Conservation (phyloP, 768 basidiomycete species). For the Boletellus emodensis region DNA sequence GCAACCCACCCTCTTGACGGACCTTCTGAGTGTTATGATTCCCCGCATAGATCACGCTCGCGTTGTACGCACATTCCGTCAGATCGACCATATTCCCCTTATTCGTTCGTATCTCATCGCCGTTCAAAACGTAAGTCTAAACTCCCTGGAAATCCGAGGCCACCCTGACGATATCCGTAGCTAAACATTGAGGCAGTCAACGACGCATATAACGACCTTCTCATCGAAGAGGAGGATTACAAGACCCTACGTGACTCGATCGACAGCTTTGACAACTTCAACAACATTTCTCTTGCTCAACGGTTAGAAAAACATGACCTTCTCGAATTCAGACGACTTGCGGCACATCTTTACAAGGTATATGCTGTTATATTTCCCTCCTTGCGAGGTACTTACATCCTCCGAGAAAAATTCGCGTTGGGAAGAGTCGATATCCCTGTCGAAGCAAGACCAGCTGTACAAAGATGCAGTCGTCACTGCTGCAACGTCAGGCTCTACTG, state of each 20-base stretch:
- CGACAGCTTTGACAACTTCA: slow-evolving; percentile 98
- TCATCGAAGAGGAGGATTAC: slow-evolving; percentile 99
- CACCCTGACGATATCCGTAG: slow-evolving; percentile 37
- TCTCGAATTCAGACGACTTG: slow-evolving; percentile 91
- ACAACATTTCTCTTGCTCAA: slow-evolving; percentile 81
- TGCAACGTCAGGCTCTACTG: slow-evolving; percentile 74
- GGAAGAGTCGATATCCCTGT: slow-evolving; percentile 94
- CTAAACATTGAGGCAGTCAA: slow-evolving; percentile 97
- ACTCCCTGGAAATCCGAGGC: background rate
- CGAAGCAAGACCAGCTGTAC: slow-evolving; percentile 96
- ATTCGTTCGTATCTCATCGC: slow-evolving; percentile 96
- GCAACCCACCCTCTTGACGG: slow-evolving; percentile 90
- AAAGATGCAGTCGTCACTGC: slow-evolving; percentile 96
- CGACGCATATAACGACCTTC: slow-evolving; percentile 95
- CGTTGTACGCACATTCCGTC: slow-evolving; percentile 92
- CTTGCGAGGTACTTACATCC: background rate
- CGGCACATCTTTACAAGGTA: slow-evolving; percentile 95
- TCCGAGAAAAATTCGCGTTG: slow-evolving; percentile 86
- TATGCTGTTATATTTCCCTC: background rate
- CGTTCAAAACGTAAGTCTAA: slow-evolving; percentile 75
- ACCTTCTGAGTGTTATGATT: slow-evolving; percentile 87
- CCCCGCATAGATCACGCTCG: slow-evolving; percentile 93
- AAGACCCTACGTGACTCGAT: slow-evolving; percentile 96
- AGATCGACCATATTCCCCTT: slow-evolving; percentile 93
- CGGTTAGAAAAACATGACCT: slow-evolving; percentile 87